These are phyloP conservation scores for Metschnikowia cerradonensis DNA, from an alignment of 805 yeast species.

Conservation along the genomic window DNA sequence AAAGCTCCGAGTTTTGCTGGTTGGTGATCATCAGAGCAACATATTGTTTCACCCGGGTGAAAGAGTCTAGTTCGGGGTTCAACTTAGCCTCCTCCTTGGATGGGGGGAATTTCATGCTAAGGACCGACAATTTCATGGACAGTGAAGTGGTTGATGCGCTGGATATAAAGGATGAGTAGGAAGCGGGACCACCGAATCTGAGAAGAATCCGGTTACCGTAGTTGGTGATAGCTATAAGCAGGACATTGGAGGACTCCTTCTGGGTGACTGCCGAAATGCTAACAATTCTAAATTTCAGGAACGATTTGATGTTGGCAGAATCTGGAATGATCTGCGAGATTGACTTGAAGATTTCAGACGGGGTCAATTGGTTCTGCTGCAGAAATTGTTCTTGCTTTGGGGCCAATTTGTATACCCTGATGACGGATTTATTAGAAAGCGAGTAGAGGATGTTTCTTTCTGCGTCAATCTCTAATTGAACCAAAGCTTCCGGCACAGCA, in stretches of 20 bases:
- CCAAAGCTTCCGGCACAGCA: constrained; percentile 50
- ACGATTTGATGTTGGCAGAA: constrained; percentile 49
- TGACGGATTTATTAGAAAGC: constrained; percentile 73
- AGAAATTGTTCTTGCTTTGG: constrained; percentile 37
- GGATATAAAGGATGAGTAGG: constrained; percentile 24
- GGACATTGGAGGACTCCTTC: constrained; percentile 63
- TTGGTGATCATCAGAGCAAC: constrained; percentile 34
- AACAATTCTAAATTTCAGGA: constrained; percentile 52
- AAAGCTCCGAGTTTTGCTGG: constrained; percentile 51
- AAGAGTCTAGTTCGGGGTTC: constrained; percentile 40
- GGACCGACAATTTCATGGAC: constrained; percentile 31
- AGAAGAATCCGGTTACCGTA: constrained; percentile 79
- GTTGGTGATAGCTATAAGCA: constrained; percentile 71
- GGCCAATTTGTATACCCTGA: constrained; percentile 68
- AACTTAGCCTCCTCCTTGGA: constrained; percentile 41
- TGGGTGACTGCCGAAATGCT: constrained; percentile 59
- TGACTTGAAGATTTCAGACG: constrained; percentile 44
- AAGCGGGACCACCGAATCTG: constrained; percentile 41
- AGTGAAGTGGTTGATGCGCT: constrained; percentile 24
- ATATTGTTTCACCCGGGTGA: constrained; percentile 39
- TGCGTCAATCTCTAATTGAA: constrained; percentile 68
- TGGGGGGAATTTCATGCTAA: constrained; percentile 65
- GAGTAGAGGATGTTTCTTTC: constrained; percentile 76
- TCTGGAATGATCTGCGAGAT: constrained; percentile 53
- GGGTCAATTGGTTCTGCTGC: constrained; percentile 36